A percentile compares a stretch with the other conserved stretches of the same genome.
These are phyloP conservation scores for Neurospora crassa DNA, from an alignment of 2,329 filamentous ascomycete species.

Conservation along the genomic window DNA sequence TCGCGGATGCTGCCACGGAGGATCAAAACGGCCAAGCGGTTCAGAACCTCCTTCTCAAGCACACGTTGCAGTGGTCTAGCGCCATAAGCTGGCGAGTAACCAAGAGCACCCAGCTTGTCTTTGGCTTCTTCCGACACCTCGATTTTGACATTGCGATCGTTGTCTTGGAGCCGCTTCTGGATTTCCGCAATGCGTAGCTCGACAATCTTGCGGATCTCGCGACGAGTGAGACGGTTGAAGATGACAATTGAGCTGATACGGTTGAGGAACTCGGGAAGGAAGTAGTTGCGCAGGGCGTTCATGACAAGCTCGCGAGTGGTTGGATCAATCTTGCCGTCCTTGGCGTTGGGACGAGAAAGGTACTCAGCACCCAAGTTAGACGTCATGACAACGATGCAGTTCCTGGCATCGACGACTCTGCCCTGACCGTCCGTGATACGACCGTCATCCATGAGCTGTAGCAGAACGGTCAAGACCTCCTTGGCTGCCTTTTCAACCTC, in stretches of 20 bases:
- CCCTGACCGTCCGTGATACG: constrained; percentile 98
- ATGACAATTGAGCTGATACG: constrained; percentile 94
- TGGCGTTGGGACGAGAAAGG: constrained; percentile 67
- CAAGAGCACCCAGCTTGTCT: constrained; percentile 83
- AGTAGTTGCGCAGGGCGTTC: constrained; percentile 85
- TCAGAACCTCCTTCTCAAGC: constrained; percentile 96
- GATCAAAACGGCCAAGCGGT: constrained; percentile 84
- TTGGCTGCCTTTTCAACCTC: constrained; percentile 99
- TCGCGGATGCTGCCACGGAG: constrained; percentile 76
- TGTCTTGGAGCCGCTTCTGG: constrained; percentile 78
- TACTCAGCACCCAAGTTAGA: constrained; percentile 94
- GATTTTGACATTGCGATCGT: constrained; percentile 79
- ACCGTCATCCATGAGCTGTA: constrained; percentile 99
- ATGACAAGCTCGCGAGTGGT: constrained; percentile 84
- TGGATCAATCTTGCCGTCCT: constrained; percentile 77
- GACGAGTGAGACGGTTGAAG: constrained; percentile 89
- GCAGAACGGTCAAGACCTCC: constrained; percentile 87
- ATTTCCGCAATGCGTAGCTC: constrained; percentile 82
- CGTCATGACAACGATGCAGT: constrained; percentile 99
- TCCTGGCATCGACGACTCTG: constrained; percentile 85
- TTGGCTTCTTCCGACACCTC: constrained; percentile 76
- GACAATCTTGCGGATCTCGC: constrained; percentile 90
- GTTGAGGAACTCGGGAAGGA: constrained; percentile 97
- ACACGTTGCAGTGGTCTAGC: constrained; percentile 79
- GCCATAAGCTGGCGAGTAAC: constrained; percentile 93